phyloP scores from a whole-genome alignment of 352 stramenopile species.

The Blastocystis sp. region DNA sequence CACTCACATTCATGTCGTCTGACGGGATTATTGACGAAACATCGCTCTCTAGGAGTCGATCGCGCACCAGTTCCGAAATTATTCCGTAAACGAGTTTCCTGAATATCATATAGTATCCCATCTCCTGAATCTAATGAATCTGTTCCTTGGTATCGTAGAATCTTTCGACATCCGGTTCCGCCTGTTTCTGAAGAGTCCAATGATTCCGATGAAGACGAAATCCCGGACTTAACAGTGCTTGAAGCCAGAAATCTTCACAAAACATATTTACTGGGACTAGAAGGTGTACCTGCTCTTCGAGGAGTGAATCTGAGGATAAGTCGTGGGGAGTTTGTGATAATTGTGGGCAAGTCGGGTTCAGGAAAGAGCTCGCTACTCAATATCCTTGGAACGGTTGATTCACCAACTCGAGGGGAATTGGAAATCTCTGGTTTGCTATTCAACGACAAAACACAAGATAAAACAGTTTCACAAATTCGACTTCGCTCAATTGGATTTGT shows the following conservation, averaged over 20 bases:
- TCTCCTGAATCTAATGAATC: not conserved
- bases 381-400: conserved; percentile 61
- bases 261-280: conserved; percentile 64
- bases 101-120: not conserved
- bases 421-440: conserved; percentile 27
- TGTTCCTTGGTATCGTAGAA: not conserved
- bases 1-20: too few species aligned
- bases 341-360: conserved; percentile 63
- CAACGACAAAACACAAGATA: conserved; percentile 48
- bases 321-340: conserved; percentile 64
- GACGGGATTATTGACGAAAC: conserved; percentile 5
- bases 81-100: not conserved
- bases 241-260: conserved; percentile 63
- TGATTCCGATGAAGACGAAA: not conserved
- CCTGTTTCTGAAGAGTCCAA: not conserved
- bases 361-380: conserved; percentile 63
- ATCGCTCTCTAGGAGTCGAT: not conserved
- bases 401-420: conserved; percentile 58
- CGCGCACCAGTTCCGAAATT: not conserved
- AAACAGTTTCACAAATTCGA: conserved; percentile 56
- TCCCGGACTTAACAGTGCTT: not conserved
- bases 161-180: not conserved
- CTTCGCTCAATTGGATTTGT: conserved; percentile 64
- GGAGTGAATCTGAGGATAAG: conserved; percentile 48
- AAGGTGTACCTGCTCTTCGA: conserved; percentile 62